Conservation (phyloP, 768 basidiomycete species). For the Mrakia gelida region DNA sequence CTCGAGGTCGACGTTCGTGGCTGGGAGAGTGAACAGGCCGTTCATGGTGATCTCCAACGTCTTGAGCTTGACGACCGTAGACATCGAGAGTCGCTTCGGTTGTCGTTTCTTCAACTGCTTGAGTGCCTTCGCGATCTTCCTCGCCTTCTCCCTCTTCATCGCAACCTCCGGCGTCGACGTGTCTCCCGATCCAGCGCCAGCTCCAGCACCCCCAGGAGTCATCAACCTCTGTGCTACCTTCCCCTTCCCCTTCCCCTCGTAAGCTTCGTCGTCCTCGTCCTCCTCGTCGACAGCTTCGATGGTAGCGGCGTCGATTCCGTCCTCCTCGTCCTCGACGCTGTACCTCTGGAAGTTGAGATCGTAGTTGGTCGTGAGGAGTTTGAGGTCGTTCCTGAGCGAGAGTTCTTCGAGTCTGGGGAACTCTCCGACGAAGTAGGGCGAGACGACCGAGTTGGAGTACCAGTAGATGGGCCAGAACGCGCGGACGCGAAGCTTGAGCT, state of each 20-base stretch:
- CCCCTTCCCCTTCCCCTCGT: not conserved
- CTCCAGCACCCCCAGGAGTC: not conserved
- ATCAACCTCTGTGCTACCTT: not conserved
- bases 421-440: constrained; percentile 11
- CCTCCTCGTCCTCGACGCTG: constrained; percentile 9
- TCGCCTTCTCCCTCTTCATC: constrained; percentile 9
- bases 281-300: not conserved
- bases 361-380: not conserved
- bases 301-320: not conserved
- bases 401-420: constrained; percentile 13
- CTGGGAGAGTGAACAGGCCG: not conserved
- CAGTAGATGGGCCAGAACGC: constrained; percentile 8
- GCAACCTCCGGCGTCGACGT: constrained; percentile 7
- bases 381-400: constrained; percentile 9
- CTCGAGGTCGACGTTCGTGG: constrained; percentile 10
- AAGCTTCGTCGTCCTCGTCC: not conserved
- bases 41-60: constrained; percentile 17
- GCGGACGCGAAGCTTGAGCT: constrained; percentile 8
- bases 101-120: constrained; percentile 1
- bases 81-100: not conserved
- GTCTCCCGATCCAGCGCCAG: not conserved
- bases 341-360: constrained; percentile 8
- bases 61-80: constrained; percentile 8
- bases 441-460: constrained; percentile 7
- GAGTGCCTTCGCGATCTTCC: constrained; percentile 1